Base-by-base conservation (phyloP, 2,329 filamentous ascomycete species). In the Talaromyces verruculosus region DNA sequence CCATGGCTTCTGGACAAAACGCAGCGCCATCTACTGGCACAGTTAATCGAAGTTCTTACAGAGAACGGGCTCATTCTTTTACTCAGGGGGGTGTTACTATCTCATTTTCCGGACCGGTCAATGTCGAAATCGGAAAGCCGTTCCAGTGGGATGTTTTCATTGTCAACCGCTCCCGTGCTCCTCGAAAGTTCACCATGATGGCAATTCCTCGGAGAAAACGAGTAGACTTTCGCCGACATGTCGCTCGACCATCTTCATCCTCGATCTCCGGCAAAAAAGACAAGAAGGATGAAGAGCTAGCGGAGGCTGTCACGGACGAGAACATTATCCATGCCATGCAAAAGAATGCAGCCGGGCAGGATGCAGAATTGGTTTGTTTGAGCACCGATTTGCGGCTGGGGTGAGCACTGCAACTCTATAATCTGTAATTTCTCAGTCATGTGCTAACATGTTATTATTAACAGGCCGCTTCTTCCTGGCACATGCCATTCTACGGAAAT, bases 81-180 rank as follows among this genome's bases (percentile, higher is more conserved):
- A 78, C 78, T 13, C 76, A 81, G 55, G 68, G 82, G 58, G 84
- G 82, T 8, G 75, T 88, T 22, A 84, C 82, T 0, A 80, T 89
- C 49, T 86, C 84, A 1, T 84, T 89, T 69, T 82, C 82, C 5
- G 84, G 84, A 0, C 84, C 85, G 3, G 72, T 76, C 5, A 77
- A 73, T 17, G 83, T 84, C 11, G 72, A 77, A 8, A 81, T 85
- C n/a, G 84, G 84, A 13, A 77, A 82, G 43, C 76, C 81, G 3
- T 87, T 89, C 71, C 77, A 78, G 8, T 86, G 86, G 82, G 77
- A 81, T 45, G 77, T 88, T 3, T 86, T 88, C 67, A 83, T 88
- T 45, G 82, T 87, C 64, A 89, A 89, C 69, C 82, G 83, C 13
- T 87, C 85, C 15, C 74, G 77, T n/a, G 80, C 81, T 59, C 71